Conservation (phyloP, 495 filamentous ascomycete genomes). For the Chaetomium fimeti region DNA sequence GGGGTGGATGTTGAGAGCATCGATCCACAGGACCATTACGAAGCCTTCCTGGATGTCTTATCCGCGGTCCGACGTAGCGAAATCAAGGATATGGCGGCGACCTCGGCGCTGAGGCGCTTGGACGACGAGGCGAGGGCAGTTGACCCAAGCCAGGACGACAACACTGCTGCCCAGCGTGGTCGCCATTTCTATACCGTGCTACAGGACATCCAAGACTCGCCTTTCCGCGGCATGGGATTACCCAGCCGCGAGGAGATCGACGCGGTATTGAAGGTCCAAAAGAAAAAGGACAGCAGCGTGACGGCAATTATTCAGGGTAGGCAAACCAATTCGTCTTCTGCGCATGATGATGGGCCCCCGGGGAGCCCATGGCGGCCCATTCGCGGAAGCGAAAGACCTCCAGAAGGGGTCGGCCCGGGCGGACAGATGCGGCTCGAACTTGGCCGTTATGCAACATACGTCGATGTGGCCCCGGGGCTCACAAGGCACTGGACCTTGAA, state of each 20-base stretch:
- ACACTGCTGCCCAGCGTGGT: not conserved
- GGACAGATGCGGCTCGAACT: too few relatives aligned
- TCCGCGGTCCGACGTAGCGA: too few relatives aligned
- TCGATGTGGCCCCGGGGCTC: not conserved
- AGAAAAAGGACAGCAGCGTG: too few relatives aligned
- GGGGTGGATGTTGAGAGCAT: too few relatives aligned
- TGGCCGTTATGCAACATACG: too few relatives aligned
- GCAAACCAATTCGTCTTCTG: too few relatives aligned
- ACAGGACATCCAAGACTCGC: not conserved
- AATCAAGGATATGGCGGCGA: not conserved
- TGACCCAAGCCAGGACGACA: constrained; percentile 3
- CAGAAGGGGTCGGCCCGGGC: not conserved
- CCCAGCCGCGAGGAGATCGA: constrained; percentile 5
- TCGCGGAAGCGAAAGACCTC: not conserved
- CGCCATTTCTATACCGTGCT: not conserved
- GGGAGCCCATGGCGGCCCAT: not conserved
- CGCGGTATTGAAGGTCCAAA: too few relatives aligned
- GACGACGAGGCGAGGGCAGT: constrained; percentile 4
- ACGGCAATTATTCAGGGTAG: too few relatives aligned
- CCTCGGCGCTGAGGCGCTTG: constrained; percentile 3
- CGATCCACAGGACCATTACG: too few relatives aligned
- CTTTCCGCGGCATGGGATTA: not conserved
- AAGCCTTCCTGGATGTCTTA: too few relatives aligned
- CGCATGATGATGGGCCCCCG: not conserved
- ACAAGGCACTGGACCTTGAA: not conserved